phyloP scores from a whole-genome alignment of 345 rosid genomes.

The Arabis alpina region DNA sequence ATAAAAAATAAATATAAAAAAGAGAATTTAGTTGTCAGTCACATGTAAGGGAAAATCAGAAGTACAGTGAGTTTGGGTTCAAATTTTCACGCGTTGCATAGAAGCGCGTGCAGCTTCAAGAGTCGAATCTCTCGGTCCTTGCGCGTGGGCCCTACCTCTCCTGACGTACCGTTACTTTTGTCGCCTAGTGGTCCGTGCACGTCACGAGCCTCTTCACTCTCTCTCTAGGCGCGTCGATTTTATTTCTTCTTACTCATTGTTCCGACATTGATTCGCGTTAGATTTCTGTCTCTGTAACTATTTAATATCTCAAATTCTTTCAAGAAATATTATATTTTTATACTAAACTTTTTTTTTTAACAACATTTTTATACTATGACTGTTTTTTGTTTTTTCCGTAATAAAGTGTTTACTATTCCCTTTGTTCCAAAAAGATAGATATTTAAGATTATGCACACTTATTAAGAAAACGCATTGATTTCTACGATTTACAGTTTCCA shows the following conservation, averaged over 20 bases:
- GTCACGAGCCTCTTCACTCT: conserved; percentile 38
- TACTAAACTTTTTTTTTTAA: too few relatives aligned
- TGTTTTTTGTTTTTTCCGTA: background rate
- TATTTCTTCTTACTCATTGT: conserved; percentile 11
- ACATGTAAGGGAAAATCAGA: conserved; percentile 37
- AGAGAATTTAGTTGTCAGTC: conserved; percentile 39
- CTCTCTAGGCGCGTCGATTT: conserved; percentile 41
- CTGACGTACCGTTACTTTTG: conserved; percentile 45
- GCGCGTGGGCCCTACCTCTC: conserved; percentile 31
- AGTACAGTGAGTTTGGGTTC: conserved; percentile 32
- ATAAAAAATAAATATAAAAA: background rate
- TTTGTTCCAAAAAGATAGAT: too few relatives aligned
- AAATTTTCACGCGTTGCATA: conserved; percentile 31
- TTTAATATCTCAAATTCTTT: conserved; percentile 22
- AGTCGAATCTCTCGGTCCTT: conserved; percentile 40
- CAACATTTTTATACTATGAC: background rate
- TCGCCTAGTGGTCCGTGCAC: conserved; percentile 44
- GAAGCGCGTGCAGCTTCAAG: conserved; percentile 33
- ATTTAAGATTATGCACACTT: too few relatives aligned
- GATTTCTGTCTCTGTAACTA: conserved; percentile 29
- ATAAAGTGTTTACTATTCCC: too few relatives aligned
- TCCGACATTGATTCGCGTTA: conserved; percentile 45
- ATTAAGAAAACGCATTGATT: too few relatives aligned
- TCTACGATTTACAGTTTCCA: too few relatives aligned
- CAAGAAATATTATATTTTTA: background rate